Base-by-base conservation (phyloP, 1,139 yeast species). In the Magnusiomyces ingens region DNA sequence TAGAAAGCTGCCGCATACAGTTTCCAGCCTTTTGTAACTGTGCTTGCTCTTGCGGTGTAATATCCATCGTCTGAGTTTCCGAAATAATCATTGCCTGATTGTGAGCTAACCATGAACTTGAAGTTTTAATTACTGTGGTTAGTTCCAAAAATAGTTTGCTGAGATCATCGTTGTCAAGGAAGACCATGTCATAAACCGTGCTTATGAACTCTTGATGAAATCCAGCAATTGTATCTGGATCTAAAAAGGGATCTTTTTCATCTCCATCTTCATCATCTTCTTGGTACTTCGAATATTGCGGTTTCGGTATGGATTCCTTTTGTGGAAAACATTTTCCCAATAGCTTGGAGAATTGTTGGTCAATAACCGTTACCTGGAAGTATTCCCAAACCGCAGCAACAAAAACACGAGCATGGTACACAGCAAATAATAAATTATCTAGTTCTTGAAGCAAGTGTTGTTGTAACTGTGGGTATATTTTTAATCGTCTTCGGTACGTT, bases 311-410 rank as follows among this genome's bases (percentile, higher is more conserved):
- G 4, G 32, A 26, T 26, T 43, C 15, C 32, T 21, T 21, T 38
- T 13, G 43, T 19, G 42, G 42, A 21, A 37, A 37, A 46, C 49
- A 46, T n/a, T 36, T 46, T 18, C 37, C 37, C 36, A 46, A 21
- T 10, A 46, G 35, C 8, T 46, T 38, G 3, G 41, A 37, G 37
- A 46, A 46, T 18, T 32, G 18, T 5, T 35, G 42, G 15, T 60
- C 58, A 35, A 62, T 55, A 11, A 62, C 58, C 18, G 53, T 45
- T 2, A 55, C 36, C 50, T 64, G 67, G 18, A 57, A 47, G 49
- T 60, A 62, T 32, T 62, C 63, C 65, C 66, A 64, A 10, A 63
- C 35, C 13, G 46, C 45, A 41, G 52, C 44, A 17, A 48, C 18
- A 37, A 53, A 53, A 17, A 50, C 22, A 13, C 41, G 42, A 18